phyloP scores from a whole-genome alignment of 108 stramenopile genomes.

The Epipyxis sp. region DNA sequence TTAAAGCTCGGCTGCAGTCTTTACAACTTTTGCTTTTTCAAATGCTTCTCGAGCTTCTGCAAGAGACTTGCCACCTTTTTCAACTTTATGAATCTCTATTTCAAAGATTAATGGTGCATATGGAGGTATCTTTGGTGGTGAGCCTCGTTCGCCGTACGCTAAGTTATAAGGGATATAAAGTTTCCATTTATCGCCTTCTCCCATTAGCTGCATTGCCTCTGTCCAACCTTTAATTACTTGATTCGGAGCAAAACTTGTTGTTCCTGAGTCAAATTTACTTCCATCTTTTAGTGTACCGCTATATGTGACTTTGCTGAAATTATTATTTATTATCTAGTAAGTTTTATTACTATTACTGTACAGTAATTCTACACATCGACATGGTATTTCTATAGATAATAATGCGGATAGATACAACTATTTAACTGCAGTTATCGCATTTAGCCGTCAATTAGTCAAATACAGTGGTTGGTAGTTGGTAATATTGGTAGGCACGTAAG shows the following conservation, averaged over 20 bases:
- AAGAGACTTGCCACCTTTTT: conserved; percentile 6
- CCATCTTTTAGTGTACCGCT: conserved; percentile 22
- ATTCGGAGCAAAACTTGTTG: conserved; percentile 26
- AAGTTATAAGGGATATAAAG: conserved; percentile 76
- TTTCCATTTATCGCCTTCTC: conserved; percentile 93
- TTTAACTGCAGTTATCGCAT: too few relatives aligned
- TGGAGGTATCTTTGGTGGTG: conserved; percentile 39
- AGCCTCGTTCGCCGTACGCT: conserved; percentile 47
- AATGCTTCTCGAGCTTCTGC: conserved; percentile 20
- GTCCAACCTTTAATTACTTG: conserved; percentile 63
- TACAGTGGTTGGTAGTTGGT: too few relatives aligned
- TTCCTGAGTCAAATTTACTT: conserved; percentile 17
- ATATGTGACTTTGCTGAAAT: conserved; percentile 27
- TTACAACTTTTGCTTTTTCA: not conserved
- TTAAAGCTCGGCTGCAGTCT: too few relatives aligned
- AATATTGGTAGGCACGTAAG: too few relatives aligned
- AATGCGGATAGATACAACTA: too few relatives aligned
- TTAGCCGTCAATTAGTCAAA: too few relatives aligned
- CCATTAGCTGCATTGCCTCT: conserved; percentile 94
- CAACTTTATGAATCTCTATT: conserved; percentile 36
- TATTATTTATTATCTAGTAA: too few relatives aligned
- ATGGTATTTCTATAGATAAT: too few relatives aligned
- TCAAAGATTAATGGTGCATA: conserved; percentile 39
- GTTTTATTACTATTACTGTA: too few relatives aligned
- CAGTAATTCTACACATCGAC: too few relatives aligned